These are phyloP conservation scores for Neoascochyta sp. DNA, from an alignment of 2,329 filamentous ascomycete genomes.

Conservation along the genomic window DNA sequence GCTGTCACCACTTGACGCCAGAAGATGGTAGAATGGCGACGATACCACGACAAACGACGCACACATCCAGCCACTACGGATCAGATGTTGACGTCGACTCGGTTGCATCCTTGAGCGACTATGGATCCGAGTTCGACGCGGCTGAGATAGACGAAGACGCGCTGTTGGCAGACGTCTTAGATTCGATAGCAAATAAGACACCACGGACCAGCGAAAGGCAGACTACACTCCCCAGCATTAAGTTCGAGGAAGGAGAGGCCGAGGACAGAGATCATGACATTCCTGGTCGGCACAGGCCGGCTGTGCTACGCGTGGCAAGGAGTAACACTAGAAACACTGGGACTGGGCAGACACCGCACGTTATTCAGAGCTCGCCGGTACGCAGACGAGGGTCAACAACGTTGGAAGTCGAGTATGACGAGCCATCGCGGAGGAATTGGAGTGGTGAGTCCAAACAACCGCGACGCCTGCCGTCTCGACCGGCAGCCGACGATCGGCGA, in stretches of 20 bases:
- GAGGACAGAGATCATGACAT: slow-evolving; percentile 42
- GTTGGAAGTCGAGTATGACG: slow-evolving; percentile 45
- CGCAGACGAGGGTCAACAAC: slow-evolving; percentile 20
- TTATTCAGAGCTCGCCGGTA: slow-evolving; percentile 18
- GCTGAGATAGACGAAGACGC: slow-evolving; percentile 5
- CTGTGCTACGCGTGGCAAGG: slow-evolving; percentile 17
- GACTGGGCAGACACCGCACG: slow-evolving; percentile 1
- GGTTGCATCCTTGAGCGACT: slow-evolving; percentile 50
- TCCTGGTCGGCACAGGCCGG: slow-evolving; percentile 37
- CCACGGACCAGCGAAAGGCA: slow-evolving; percentile 5
- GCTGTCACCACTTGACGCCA: slow-evolving; percentile 2
- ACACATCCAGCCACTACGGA: slow-evolving; percentile 55
- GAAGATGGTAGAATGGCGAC: slow-evolving; percentile 28
- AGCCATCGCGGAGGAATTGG: slow-evolving; percentile 34
- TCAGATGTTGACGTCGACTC: slow-evolving; percentile 53
- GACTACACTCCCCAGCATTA: slow-evolving; percentile 16
- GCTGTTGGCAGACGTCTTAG: slow-evolving; percentile 12
- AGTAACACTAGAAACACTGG: slow-evolving; percentile 2
- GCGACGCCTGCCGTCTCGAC: neutral
- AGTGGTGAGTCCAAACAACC: slow-evolving; percentile 23
- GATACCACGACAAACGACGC: slow-evolving; percentile 8
- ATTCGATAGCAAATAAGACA: slow-evolving; percentile 4
- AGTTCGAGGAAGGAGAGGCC: slow-evolving; percentile 18
- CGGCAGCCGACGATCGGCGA: too few species aligned
- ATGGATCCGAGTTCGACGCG: slow-evolving; percentile 60